Conservation (phyloP, 352 stramenopile species). For the Phytophthora constricta region DNA sequence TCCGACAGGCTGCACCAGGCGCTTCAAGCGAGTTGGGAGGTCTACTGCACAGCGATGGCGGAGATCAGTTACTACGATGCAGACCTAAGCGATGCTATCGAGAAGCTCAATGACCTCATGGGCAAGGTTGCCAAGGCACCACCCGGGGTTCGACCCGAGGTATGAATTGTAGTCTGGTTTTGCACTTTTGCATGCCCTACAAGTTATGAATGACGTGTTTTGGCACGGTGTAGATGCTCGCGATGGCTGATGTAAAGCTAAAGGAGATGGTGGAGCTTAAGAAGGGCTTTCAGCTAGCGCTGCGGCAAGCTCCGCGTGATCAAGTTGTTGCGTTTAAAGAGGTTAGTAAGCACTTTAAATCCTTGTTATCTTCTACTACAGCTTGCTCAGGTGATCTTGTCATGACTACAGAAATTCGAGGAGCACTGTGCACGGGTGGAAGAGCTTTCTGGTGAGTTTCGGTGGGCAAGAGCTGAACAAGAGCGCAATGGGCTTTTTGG, state of each 20-base stretch:
- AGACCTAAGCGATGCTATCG: conserved; percentile 82
- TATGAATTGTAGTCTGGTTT: conserved; percentile 15
- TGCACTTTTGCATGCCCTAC: neutral
- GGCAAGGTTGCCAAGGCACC: conserved; percentile 82
- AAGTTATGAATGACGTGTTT: neutral
- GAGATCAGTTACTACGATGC: conserved; percentile 91
- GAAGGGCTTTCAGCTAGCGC: conserved; percentile 84
- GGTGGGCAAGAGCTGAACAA: conserved; percentile 81
- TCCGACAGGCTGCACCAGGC: conserved; percentile 3
- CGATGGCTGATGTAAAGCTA: conserved; percentile 83
- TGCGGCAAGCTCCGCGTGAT: conserved; percentile 78
- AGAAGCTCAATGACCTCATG: conserved; percentile 89
- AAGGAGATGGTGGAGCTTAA: conserved; percentile 86
- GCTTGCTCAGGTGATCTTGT: neutral
- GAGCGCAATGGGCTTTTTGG: conserved; percentile 82
- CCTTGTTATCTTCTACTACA: neutral
- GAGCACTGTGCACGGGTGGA: conserved; percentile 80
- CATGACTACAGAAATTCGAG: conserved; percentile 75
- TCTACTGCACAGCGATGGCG: conserved; percentile 51
- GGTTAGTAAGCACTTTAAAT: conserved; percentile 35
- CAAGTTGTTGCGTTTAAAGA: conserved; percentile 73
- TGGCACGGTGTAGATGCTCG: conserved; percentile 56
- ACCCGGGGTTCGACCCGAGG: conserved; percentile 70
- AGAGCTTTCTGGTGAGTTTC: conserved; percentile 81
- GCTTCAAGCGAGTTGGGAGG: neutral